A percentile compares a stretch with the other conserved stretches of the same genome.
These are phyloP conservation scores for Dianthus caryophyllus DNA, from an alignment of 148 eudicot genomes.

Conservation along the genomic window DNA sequence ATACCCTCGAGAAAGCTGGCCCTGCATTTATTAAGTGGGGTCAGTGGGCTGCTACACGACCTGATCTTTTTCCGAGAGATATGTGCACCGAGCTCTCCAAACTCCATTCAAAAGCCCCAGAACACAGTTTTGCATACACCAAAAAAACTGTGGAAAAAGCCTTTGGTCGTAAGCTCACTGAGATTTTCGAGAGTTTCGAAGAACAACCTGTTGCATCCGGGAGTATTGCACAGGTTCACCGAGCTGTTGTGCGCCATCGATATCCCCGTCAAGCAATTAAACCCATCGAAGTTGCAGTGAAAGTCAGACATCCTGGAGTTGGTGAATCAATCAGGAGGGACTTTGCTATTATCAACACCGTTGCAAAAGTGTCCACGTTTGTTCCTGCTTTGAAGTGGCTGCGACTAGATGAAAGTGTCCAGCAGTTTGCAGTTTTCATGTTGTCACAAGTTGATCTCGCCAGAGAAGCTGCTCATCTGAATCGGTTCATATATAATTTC, in stretches of 20 bases:
- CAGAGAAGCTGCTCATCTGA: slow-evolving; percentile 89
- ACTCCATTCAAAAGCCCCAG: slow-evolving; percentile 89
- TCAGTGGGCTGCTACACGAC: slow-evolving; percentile 98
- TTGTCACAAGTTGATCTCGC: slow-evolving; percentile 95
- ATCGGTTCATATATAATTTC: slow-evolving; percentile 80
- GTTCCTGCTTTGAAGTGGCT: slow-evolving; percentile 77
- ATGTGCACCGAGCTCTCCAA: slow-evolving; percentile 73
- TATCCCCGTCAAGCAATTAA: slow-evolving; percentile 56
- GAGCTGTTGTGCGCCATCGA: slow-evolving; percentile 61
- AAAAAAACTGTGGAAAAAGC: slow-evolving; percentile 74
- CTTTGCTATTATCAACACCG: slow-evolving; percentile 72
- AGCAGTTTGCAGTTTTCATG: slow-evolving; percentile 93
- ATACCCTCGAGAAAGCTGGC: slow-evolving; percentile 81
- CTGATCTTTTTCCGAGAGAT: slow-evolving; percentile 83
- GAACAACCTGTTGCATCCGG: slow-evolving; percentile 93
- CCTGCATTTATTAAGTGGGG: slow-evolving; percentile 99
- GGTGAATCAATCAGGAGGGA: slow-evolving; percentile 82
- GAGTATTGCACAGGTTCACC: slow-evolving; percentile 91
- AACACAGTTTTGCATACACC: slow-evolving; percentile 82
- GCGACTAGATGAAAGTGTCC: slow-evolving; percentile 89
- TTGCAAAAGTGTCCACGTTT: slow-evolving; percentile 54
- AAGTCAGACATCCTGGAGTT: slow-evolving; percentile 93
- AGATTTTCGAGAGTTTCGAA: slow-evolving; percentile 84
- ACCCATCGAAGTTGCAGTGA: slow-evolving; percentile 81
- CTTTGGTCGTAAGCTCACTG: slow-evolving; percentile 76